phyloP scores from a whole-genome alignment of 2,329 filamentous ascomycete genomes.

The Neurospora crassa region DNA sequence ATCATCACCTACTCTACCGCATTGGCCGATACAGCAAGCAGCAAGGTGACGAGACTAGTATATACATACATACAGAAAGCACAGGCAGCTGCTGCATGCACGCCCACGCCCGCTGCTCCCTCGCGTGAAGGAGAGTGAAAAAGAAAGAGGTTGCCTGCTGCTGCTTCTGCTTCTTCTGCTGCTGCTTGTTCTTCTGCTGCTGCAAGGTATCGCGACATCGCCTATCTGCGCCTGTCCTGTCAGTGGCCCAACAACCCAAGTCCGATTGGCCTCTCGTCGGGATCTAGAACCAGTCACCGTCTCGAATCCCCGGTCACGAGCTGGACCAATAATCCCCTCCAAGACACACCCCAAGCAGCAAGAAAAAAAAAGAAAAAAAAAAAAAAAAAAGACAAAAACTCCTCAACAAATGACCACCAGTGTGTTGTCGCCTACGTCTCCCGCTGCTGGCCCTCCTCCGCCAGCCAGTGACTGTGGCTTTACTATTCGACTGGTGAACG shows the following conservation, averaged over 20 bases:
- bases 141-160: neutral
- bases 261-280: no score
- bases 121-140: neutral
- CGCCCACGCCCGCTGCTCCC: neutral
- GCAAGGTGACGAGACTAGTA: neutral
- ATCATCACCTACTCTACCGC: no score
- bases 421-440: neutral
- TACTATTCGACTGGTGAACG: neutral
- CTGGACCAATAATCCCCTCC: neutral
- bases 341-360: neutral
- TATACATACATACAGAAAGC: no score
- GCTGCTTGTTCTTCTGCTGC: no score
- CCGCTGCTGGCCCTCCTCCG: neutral
- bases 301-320: neutral
- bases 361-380: neutral
- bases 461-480: neutral
- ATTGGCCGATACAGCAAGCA: neutral
- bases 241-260: neutral
- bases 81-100: neutral
- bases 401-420: neutral
- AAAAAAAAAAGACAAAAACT: neutral
- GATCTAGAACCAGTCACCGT: neutral
- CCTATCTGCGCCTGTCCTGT: neutral
- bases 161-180: no score
- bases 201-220: neutral